Base-by-base conservation (phyloP, 768 basidiomycete genomes). In the Leccinum truebloodii region DNA sequence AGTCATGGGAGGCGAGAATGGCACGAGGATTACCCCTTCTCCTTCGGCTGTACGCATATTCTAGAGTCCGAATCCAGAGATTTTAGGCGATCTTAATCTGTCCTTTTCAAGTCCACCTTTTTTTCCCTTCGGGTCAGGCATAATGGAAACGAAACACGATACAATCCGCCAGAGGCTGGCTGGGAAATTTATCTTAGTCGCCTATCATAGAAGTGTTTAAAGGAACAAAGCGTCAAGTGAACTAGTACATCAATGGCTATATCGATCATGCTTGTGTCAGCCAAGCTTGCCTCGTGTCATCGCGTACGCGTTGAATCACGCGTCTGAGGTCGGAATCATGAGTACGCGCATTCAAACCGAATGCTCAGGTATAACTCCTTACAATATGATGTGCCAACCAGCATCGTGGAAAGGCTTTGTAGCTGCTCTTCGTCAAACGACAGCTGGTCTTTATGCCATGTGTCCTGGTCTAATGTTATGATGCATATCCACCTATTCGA, bases 351-450 rank as follows among this genome's bases (percentile, higher is more conserved):
- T 57, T 54, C 8, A 20, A 20, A 46, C 20, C 44, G 20, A 39
- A n/a, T 48, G 32, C 30, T n/a, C 34, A 14, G 59, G 62, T 52
- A 8, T 55, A 54, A 57, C 49, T 55, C 78, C 87, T 78, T 70
- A 90, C 90, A 92, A 70, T 93, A 93, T 16, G 90, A 94, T 52
- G 92, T 95, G 49, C 94, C 94, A 30, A 92, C 90, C 39, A 95
- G 80, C 86, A 95, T 94, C 41, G 88, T 87, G 26, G 92, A 91
- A 65, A 96, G 82, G 65, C 86, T 89, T 71, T 92, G 89, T 53
- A 95, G 74, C 68, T 95, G 94, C 69, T 95, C 94, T 74, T 96
- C 94, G 68, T 92, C 86, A 72, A 96, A 95, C 55, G 83, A 80
- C 54, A 84, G 80, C 69, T 94, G 91, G 74, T 96, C 94, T 68